These are phyloP conservation scores for Talaromyces sp. DNA, from an alignment of 2,329 filamentous ascomycete species.

Conservation along the genomic window DNA sequence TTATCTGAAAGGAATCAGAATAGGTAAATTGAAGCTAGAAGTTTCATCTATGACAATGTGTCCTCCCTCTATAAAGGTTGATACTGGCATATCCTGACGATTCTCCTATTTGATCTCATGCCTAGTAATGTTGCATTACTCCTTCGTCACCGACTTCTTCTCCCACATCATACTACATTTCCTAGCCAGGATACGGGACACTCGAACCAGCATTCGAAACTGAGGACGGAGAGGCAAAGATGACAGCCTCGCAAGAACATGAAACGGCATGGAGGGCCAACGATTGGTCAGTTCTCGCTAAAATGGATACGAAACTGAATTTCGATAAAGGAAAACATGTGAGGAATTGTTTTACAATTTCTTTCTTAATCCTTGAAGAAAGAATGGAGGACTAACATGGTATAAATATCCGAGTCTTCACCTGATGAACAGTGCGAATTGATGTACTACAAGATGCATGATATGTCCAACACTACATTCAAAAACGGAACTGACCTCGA, in stretches of 20 bases:
- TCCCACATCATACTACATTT: constrained; percentile 1
- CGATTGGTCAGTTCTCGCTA: background rate
- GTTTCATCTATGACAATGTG: constrained; percentile 1
- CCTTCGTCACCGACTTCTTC: background rate
- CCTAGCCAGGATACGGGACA: constrained; percentile 3
- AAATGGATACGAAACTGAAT: constrained; percentile 4
- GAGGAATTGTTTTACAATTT: constrained; percentile 6
- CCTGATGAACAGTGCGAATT: background rate
- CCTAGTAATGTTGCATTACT: background rate
- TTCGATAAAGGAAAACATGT: constrained; percentile 1
- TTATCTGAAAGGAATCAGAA: background rate
- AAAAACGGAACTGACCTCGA: constrained; percentile 3
- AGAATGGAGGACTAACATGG: constrained; percentile 4
- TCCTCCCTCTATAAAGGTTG: background rate
- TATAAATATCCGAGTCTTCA: constrained; percentile 4
- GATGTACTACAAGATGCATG: constrained; percentile 7
- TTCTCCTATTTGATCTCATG: background rate
- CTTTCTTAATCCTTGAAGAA: background rate
- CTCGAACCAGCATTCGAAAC: constrained; percentile 3
- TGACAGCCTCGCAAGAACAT: background rate
- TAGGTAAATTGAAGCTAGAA: background rate
- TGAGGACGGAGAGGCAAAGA: background rate
- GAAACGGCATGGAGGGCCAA: background rate
- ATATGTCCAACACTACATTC: background rate
- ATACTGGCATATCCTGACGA: background rate